Conservation (phyloP, 352 stramenopile genomes). For the Phytophthora hibernalis region DNA sequence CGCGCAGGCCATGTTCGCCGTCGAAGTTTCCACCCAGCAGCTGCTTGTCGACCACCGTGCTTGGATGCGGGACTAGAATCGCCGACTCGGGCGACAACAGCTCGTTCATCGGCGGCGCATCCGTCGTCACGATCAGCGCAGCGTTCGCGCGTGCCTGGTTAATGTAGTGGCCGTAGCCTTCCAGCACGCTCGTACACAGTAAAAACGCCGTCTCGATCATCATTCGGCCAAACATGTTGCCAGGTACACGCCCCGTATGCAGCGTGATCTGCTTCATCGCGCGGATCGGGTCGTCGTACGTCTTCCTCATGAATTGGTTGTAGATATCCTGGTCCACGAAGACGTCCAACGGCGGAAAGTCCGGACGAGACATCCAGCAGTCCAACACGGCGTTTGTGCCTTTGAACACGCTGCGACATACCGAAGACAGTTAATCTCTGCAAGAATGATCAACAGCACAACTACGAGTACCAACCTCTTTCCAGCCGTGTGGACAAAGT, state of each 20-base stretch:
- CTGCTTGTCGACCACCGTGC: conserved; percentile 35
- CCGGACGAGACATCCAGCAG: conserved; percentile 50
- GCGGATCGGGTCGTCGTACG: conserved; percentile 31
- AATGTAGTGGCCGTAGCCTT: conserved; percentile 77
- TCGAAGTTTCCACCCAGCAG: conserved; percentile 48
- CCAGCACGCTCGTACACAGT: conserved; percentile 58
- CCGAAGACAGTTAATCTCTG: conserved; percentile 15
- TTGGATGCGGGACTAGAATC: conserved; percentile 42
- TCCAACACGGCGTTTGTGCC: conserved; percentile 57
- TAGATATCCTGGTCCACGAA: conserved; percentile 52
- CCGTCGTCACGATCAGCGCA: conserved; percentile 58
- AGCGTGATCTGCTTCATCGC: conserved; percentile 37
- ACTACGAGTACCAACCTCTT: conserved; percentile 36
- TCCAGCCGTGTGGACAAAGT: conserved; percentile 54
- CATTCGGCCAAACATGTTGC: conserved; percentile 47
- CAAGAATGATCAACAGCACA: not conserved
- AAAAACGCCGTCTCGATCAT: conserved; percentile 55
- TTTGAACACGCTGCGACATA: conserved; percentile 41
- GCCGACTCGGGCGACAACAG: conserved; percentile 50
- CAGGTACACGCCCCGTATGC: conserved; percentile 40
- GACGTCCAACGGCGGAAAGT: conserved; percentile 51
- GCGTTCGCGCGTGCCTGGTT: conserved; percentile 65
- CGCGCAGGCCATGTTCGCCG: conserved; percentile 38
- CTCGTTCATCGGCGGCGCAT: conserved; percentile 68
- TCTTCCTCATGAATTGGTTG: conserved; percentile 34